Conservation (phyloP, 2,329 filamentous ascomycete genomes). For the Coniochaeta hoffmannii region DNA sequence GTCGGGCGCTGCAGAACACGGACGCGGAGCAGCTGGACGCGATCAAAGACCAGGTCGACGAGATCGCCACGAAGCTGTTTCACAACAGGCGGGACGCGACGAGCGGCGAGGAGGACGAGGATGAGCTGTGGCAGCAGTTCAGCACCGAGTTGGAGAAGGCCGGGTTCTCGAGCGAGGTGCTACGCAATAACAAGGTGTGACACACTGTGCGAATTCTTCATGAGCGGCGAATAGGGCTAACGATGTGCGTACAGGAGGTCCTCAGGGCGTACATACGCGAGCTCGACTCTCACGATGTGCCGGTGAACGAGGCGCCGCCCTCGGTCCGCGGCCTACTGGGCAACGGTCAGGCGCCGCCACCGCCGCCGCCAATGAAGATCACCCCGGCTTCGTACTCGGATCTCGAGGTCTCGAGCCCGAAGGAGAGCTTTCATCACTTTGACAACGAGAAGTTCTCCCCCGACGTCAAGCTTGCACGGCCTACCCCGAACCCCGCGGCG, state of each 20-base stretch:
- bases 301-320: conserved; percentile 35
- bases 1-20: conserved; percentile 22
- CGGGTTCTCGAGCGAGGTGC: conserved; percentile 48
- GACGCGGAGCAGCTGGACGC: conserved; percentile 36
- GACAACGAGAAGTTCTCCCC: conserved; percentile 34
- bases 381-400: conserved; percentile 13
- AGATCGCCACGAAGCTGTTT: conserved; percentile 45
- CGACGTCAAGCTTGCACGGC: conserved; percentile 28
- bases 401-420: conserved; percentile 18
- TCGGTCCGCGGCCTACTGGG: conserved; percentile 48
- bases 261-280: conserved; percentile 54
- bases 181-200: conserved; percentile 50
- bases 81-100: conserved; percentile 30
- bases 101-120: conserved; percentile 36
- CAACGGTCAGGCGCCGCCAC: conserved; percentile 22
- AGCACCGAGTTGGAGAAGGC: conserved; percentile 49
- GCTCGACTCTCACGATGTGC: conserved; percentile 41
- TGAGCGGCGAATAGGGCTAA: background rate
- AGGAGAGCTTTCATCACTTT: conserved; percentile 26
- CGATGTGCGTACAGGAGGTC: conserved; percentile 38
- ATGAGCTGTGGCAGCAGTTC: conserved; percentile 52
- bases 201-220: background rate
- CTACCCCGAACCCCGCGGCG: background rate
- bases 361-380: conserved; percentile 10
- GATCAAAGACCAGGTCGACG: conserved; percentile 55